A percentile compares a stretch with the other conserved stretches of the same genome.
These are phyloP conservation scores for Alisma plantagoaquatica DNA, from an alignment of 106 monocot genomes.

Conservation along the genomic window DNA sequence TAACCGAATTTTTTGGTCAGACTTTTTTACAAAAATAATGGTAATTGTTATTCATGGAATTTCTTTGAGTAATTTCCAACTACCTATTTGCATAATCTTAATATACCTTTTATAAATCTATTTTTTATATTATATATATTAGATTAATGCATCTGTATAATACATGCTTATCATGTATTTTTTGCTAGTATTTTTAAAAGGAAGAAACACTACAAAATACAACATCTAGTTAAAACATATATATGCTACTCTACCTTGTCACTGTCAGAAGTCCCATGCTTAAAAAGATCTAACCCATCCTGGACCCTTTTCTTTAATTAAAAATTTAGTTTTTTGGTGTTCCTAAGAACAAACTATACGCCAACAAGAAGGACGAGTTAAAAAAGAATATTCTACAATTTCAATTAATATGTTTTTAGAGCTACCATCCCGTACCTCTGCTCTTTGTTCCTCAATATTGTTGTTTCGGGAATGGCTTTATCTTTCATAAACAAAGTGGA, in stretches of 20 bases:
- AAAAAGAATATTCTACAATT: not conserved
- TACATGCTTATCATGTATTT: too few relatives aligned
- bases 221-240: not conserved
- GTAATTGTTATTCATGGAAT: too few relatives aligned
- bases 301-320: constrained; percentile 2
- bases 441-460: not conserved
- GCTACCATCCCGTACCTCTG: not conserved
- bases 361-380: not conserved
- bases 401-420: not conserved
- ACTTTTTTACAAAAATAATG: too few relatives aligned
- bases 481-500: too few relatives aligned
- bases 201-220: not conserved
- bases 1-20: too few relatives aligned
- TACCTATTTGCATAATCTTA: too few relatives aligned
- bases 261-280: too few relatives aligned
- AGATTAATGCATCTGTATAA: too few relatives aligned
- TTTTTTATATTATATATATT: too few relatives aligned
- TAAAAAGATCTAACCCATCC: not conserved
- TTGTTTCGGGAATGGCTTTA: not conserved
- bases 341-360: too few relatives aligned
- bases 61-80: too few relatives aligned
- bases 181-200: constrained; percentile 23
- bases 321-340: not conserved
- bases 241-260: constrained; percentile 1
- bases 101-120: too few relatives aligned